phyloP scores from a whole-genome alignment of 139 green algal genomes.

The Closterium sp. region DNA sequence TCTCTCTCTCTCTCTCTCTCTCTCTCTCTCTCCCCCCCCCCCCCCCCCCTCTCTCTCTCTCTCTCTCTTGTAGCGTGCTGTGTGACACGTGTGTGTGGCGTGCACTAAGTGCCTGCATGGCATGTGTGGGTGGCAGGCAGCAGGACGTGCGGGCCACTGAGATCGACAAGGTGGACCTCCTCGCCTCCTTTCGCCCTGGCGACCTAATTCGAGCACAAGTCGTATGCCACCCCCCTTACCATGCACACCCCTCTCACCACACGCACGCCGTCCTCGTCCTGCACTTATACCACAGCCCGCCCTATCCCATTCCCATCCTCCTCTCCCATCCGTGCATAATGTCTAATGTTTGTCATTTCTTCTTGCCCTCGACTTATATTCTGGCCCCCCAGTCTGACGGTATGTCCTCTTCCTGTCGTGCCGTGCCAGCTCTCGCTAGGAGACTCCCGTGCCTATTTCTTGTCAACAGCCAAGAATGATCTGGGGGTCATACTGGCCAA shows the following conservation, averaged over 20 bases:
- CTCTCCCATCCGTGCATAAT: not conserved
- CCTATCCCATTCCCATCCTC: not conserved
- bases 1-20: no score
- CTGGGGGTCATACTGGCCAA: slow-evolving; percentile 87
- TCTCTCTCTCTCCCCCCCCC: not conserved
- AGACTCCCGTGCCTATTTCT: slow-evolving; percentile 80
- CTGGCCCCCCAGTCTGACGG: not conserved
- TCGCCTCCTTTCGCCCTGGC: slow-evolving; percentile 81
- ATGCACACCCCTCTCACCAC: no score
- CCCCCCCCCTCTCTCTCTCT: not conserved
- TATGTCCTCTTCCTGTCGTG: not conserved
- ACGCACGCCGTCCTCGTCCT: no score
- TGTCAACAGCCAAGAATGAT: slow-evolving; percentile 85
- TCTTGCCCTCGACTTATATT: not conserved
- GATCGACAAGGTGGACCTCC: slow-evolving; percentile 84
- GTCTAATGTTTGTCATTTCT: not conserved
- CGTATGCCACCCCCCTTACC: no score
- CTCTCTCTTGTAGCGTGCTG: not conserved
- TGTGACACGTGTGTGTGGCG: not conserved
- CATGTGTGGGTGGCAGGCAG: slow-evolving; percentile 21
- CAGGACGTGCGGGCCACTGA: slow-evolving; percentile 69
- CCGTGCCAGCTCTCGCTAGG: slow-evolving; percentile 69
- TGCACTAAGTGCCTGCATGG: not conserved
- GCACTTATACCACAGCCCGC: no score
- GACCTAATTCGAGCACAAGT: slow-evolving; percentile 77